Base-by-base conservation (phyloP, 352 stramenopile genomes). In the Globisporangium nodosum region DNA sequence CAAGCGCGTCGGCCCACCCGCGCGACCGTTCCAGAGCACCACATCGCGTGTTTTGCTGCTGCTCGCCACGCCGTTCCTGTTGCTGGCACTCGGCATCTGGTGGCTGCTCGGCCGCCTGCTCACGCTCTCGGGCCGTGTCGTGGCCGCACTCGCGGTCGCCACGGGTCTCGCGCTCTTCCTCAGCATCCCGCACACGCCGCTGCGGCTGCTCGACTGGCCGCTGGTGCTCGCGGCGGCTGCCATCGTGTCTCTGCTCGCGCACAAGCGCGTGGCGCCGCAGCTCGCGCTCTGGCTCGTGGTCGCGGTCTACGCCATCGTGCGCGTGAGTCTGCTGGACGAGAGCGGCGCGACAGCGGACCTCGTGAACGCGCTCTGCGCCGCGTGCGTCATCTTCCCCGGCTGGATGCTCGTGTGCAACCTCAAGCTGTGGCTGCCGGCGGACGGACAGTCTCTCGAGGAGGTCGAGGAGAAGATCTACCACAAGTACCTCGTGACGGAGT, bases 381-480 rank as follows among this genome's bases (percentile, higher is more conserved):
- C 85, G 1, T 78, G 77, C 61, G 74, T 68, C 21, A 16, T 90
- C 0, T 69, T 82, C 27, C 71, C 79, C 13, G 54, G 70, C 46
- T 90, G 79, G 77, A 9, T 87, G 9, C 66, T 70, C 3, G 53
- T 81, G 40, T 81, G 70, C 56, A 79, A 70, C 15, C 51, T 87
- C 46, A 60, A 63, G 3, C 55, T 90, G 12, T 90, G 79, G 79
- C 50, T 90, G 27, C 75, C 75, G 12, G 80, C 79, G n/a, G 69
- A 86, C 55, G 51, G 68, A 4, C 54, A 71, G 5, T 54, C 61
- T 40, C 73, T 90, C 0, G 77, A 90, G 33, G 70, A 65, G 5
- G 51, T 84, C n/a, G 79, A 90, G 56, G 71, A 65, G 56, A 83
- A 74, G 39, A 82, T 93, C 51, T 91, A 91, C 55, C 64, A 84